Conservation (phyloP, 306 rosid genomes). For the Inga leiocalycina region DNA sequence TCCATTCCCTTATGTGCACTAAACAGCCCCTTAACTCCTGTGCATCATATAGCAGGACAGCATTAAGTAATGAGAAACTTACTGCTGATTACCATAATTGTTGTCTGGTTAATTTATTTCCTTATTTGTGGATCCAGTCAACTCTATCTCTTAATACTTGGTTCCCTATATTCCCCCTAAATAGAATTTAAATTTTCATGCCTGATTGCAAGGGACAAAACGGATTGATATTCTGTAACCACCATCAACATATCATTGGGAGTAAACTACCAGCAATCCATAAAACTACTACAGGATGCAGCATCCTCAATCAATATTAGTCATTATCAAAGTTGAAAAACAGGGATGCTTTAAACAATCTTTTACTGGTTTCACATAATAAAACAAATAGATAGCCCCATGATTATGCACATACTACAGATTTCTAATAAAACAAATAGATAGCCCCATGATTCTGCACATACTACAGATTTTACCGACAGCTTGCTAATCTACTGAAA, state of each 20-base stretch:
- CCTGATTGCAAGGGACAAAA: background rate
- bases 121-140: background rate
- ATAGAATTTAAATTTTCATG: background rate
- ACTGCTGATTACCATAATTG: background rate
- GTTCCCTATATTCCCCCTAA: background rate
- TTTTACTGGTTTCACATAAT: background rate
- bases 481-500: background rate
- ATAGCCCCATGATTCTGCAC: background rate
- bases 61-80: background rate
- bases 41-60: background rate
- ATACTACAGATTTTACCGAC: background rate
- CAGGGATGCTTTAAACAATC: background rate
- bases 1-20: background rate
- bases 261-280: background rate
- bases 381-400: background rate
- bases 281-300: background rate
- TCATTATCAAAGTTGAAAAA: background rate
- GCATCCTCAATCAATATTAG: background rate
- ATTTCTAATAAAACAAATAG: background rate
- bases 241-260: background rate
- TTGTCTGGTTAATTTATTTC: background rate
- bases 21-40: background rate
- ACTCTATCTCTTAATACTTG: background rate
- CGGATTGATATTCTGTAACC: background rate
- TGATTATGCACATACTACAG: background rate